Evolutionary conservation across 225 moss, liverwort and hornwort genomes (phyloP), one percentile per base, ranked within the genome.

Genomic region (Physcomitrium patens): DNA sequence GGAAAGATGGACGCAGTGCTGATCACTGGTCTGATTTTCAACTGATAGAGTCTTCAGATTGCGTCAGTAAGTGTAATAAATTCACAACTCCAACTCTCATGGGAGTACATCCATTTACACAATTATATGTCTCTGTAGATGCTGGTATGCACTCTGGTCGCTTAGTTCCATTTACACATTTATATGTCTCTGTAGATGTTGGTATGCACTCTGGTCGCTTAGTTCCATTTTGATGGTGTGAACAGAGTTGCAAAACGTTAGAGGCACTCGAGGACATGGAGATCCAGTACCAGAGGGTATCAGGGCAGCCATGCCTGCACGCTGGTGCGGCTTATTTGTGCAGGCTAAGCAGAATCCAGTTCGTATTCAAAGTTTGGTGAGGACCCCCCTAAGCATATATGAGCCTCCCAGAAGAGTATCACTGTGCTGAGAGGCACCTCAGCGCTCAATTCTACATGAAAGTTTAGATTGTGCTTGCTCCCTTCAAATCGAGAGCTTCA

Each of bases 291-390:
- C 71, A 62, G 80, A 80, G 31, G 72, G 78, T 46, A 71, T 95
- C 14, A 88, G 73, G 65, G 91, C 80, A 23, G 78, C 80, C 20
- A 91, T 95, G 80, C 95, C 95, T 74, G 92, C 82, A 18, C 87
- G 92, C 63, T 95, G 95, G 95, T 95, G 92, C 79, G 86, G 95
- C 82, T 84, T 95, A 58, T 68, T 43, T 68, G 86, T 95, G 45
- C 77, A 82, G 78, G 79, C 88, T 9, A 86, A 88, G 31, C 75
- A 69, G 60, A 89, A 86, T 56, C 76, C 82, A 58, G 93, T 93
- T 67, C 83, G 80, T 60, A 65, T 95, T 52, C 83, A 93, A 76
- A 95, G 85, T 63, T 83, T 95, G 86, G 91, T 91, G 71, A 79
- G 84, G 53, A 44, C 19, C 44, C 8, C 27, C 16, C 24, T 51